phyloP scores from a whole-genome alignment of 371 early-diverging fungal genomes.

The Gilbertella persicaria region DNA sequence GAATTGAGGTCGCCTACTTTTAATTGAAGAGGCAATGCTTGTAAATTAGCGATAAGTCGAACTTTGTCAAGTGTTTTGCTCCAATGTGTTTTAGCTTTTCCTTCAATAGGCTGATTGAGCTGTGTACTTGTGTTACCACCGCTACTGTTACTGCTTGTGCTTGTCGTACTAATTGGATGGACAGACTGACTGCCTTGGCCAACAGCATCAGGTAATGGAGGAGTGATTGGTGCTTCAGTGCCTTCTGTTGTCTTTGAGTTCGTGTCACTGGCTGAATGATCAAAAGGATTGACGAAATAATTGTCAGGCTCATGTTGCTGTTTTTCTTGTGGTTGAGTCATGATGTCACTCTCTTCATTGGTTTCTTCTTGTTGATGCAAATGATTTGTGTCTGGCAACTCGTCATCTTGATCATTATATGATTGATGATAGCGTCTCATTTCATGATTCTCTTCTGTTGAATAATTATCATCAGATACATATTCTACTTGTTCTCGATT shows the following conservation, averaged over 20 bases:
- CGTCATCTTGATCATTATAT: conserved; percentile 8
- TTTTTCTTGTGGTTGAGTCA: background rate
- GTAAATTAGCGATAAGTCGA: conserved; percentile 42
- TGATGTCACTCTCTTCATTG: background rate
- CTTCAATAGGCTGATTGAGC: background rate
- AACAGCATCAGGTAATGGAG: background rate
- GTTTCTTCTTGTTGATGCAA: conserved; percentile 2
- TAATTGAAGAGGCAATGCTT: conserved; percentile 11
- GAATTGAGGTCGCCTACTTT: background rate
- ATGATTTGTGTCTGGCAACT: conserved; percentile 4
- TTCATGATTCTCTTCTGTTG: background rate
- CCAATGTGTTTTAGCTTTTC: conserved; percentile 39
- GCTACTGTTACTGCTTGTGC: background rate
- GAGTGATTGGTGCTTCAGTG: background rate
- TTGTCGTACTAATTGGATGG: background rate
- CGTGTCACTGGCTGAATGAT: background rate
- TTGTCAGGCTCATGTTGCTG: conserved; percentile 1
- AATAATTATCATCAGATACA: background rate
- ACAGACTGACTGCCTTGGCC: background rate
- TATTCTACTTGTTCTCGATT: background rate
- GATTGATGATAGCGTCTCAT: background rate
- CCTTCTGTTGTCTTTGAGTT: background rate
- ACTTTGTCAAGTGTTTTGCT: conserved; percentile 48
- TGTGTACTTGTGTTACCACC: background rate
- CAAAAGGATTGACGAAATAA: conserved; percentile 10